Conservation (phyloP, 2,329 filamentous ascomycete species). For the Ustilaginoidea virens region DNA sequence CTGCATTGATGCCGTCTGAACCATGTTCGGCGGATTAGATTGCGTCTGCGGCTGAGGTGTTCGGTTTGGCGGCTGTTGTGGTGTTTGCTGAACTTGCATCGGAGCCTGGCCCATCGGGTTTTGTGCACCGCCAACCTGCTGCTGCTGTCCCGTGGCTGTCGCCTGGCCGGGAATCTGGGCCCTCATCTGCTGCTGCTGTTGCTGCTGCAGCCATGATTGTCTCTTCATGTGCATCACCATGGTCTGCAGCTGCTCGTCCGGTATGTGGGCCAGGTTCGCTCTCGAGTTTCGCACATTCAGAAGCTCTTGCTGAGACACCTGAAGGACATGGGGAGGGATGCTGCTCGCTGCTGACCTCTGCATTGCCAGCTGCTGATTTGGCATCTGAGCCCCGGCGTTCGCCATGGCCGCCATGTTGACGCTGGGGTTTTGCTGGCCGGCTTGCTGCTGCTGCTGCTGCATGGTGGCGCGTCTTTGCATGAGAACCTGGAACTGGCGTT, state of each 20-base stretch:
- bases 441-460: slow-evolving; percentile 12
- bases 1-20: slow-evolving; percentile 21
- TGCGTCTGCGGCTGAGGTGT: slow-evolving; percentile 22
- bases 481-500: slow-evolving; percentile 22
- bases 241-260: slow-evolving; percentile 18
- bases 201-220: slow-evolving; percentile 13
- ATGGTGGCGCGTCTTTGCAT: slow-evolving; percentile 16
- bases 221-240: slow-evolving; percentile 19
- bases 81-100: slow-evolving; percentile 28
- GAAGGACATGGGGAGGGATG: slow-evolving; percentile 16
- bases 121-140: slow-evolving; percentile 5
- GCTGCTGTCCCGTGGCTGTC: slow-evolving; percentile 8
- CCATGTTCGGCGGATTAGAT: slow-evolving; percentile 25
- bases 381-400: slow-evolving; percentile 11
- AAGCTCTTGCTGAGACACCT: slow-evolving; percentile 19
- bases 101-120: slow-evolving; percentile 4
- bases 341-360: slow-evolving; percentile 11
- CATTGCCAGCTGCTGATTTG: slow-evolving; percentile 13
- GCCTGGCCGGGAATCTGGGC: slow-evolving; percentile 9
- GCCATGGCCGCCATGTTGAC: slow-evolving; percentile 9
- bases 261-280: slow-evolving; percentile 12
- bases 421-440: slow-evolving; percentile 15
- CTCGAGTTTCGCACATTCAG: slow-evolving; percentile 14
- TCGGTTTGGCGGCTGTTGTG: slow-evolving; percentile 30
- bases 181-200: slow-evolving; percentile 11